These are phyloP conservation scores for Taxillus chinensis DNA, from an alignment of 164 flowering plant species.

Conservation along the genomic window DNA sequence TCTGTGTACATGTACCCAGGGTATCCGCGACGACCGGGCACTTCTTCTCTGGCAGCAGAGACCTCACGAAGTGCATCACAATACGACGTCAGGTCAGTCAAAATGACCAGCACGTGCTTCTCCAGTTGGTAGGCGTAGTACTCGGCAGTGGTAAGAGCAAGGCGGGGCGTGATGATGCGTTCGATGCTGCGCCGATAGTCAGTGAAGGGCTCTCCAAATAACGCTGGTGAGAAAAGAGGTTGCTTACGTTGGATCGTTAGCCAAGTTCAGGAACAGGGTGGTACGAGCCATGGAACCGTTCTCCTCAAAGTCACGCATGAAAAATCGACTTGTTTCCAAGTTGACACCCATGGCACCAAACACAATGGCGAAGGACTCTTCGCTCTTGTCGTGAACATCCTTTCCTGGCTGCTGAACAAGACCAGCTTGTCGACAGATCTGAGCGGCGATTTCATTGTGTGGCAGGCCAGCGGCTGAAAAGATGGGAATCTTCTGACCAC, in stretches of 20 bases:
- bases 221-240: neutral
- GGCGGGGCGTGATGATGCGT: slow-evolving; percentile 92
- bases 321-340: slow-evolving; percentile 98
- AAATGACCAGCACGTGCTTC: slow-evolving; percentile 91
- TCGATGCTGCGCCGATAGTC: slow-evolving; percentile 98
- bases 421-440: slow-evolving; percentile 98
- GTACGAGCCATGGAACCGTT: slow-evolving; percentile 99
- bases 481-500: slow-evolving; percentile 97
- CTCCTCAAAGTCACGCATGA: slow-evolving; percentile 98
- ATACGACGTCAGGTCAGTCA: slow-evolving; percentile 96
- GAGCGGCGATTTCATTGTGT: slow-evolving; percentile 98
- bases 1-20: slow-evolving; percentile 99
- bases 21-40: slow-evolving; percentile 98
- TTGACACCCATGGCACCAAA: slow-evolving; percentile 99
- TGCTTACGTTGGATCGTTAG: no score
- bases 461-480: slow-evolving; percentile 99
- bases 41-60: slow-evolving; percentile 99
- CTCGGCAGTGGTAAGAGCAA: slow-evolving; percentile 96
- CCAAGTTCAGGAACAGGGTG: slow-evolving; percentile 89
- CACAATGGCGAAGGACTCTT: slow-evolving; percentile 96
- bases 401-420: slow-evolving; percentile 81
- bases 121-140: slow-evolving; percentile 97
- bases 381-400: slow-evolving; percentile 56
- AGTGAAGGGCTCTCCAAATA: slow-evolving; percentile 65
- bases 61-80: slow-evolving; percentile 99